These are phyloP conservation scores for Coelastrella sp. DNA, from an alignment of 139 green algal genomes.

Conservation along the genomic window DNA sequence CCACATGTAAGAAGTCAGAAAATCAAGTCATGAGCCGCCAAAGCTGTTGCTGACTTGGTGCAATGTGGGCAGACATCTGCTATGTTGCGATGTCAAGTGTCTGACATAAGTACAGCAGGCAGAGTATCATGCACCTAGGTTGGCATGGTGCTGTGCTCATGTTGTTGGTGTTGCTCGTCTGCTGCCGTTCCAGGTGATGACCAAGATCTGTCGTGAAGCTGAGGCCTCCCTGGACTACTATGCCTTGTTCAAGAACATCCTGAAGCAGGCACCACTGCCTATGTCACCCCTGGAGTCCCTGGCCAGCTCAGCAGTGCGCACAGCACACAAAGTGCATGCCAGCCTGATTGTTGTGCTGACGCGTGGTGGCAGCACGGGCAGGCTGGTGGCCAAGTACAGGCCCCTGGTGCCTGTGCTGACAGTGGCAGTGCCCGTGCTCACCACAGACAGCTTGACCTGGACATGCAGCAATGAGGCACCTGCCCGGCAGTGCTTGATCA, in stretches of 20 bases:
- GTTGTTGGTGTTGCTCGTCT: not conserved
- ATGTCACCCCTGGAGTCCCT: constrained; percentile 97
- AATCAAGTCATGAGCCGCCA: not conserved
- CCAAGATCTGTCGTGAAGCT: constrained; percentile 93
- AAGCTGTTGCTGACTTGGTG: not conserved
- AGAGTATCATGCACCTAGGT: too few relatives aligned
- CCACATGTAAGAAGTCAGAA: too few relatives aligned
- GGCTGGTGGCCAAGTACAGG: constrained; percentile 95
- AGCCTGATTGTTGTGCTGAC: constrained; percentile 93
- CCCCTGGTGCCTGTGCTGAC: constrained; percentile 92
- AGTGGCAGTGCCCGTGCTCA: constrained; percentile 87
- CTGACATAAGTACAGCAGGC: too few relatives aligned
- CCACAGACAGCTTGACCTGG: constrained; percentile 90
- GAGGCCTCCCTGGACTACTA: constrained; percentile 96
- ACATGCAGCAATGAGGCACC: constrained; percentile 90
- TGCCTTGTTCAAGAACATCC: constrained; percentile 89
- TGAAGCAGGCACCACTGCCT: constrained; percentile 79
- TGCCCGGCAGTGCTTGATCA: constrained; percentile 81
- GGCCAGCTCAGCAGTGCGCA: constrained; percentile 94
- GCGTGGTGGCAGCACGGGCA: constrained; percentile 87
- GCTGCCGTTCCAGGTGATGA: constrained; percentile 75
- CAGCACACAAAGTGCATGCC: constrained; percentile 94
- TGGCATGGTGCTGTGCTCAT: too few relatives aligned
- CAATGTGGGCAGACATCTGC: not conserved
- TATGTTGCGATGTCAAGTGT: not conserved